Percentiles rank a stretch among this genome's conserved stretches.
Evolutionary conservation across 192 early-diverging fungal genomes (phyloP).

Genomic region (Backusella australiensis): DNA sequence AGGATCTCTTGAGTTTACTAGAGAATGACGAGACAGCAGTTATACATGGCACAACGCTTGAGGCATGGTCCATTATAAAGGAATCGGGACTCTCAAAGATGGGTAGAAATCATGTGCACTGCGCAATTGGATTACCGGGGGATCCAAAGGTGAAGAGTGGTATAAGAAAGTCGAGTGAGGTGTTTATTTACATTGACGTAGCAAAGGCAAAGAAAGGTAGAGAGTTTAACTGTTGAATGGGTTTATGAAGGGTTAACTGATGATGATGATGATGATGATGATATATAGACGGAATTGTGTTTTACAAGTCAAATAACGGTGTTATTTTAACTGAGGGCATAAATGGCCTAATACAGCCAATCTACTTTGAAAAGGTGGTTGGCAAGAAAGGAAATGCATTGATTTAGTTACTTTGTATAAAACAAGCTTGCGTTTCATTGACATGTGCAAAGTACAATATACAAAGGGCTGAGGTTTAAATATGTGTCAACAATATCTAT

Average conservation of each 20-base stretch:
- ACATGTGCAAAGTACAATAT: not conserved
- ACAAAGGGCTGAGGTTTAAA: not conserved
- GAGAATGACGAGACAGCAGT: constrained; percentile 36
- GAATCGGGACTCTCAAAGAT: constrained; percentile 69
- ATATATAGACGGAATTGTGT: constrained; percentile 66
- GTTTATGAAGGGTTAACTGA: too few relatives aligned
- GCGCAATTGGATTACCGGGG: constrained; percentile 68
- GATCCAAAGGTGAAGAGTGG: constrained; percentile 61
- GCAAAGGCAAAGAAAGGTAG: constrained; percentile 63
- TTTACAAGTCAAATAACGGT: constrained; percentile 75
- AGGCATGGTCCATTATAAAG: constrained; percentile 48
- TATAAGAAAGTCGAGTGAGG: constrained; percentile 66
- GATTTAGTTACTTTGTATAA: not conserved
- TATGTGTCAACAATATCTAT: not conserved
- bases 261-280: not conserved
- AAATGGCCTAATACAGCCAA: constrained; percentile 57
- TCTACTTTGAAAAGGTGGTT: constrained; percentile 69
- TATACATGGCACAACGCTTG: constrained; percentile 70
- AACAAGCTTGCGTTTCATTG: not conserved
- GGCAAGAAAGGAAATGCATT: constrained; percentile 17
- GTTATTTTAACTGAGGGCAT: constrained; percentile 78
- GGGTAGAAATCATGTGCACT: constrained; percentile 89
- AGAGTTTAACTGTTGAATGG: too few relatives aligned
- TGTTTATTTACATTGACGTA: constrained; percentile 82
- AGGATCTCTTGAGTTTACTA: constrained; percentile 30